Evolutionary conservation across 352 stramenopile genomes (phyloP).

Genomic region (Phytophthora citrophthora): DNA sequence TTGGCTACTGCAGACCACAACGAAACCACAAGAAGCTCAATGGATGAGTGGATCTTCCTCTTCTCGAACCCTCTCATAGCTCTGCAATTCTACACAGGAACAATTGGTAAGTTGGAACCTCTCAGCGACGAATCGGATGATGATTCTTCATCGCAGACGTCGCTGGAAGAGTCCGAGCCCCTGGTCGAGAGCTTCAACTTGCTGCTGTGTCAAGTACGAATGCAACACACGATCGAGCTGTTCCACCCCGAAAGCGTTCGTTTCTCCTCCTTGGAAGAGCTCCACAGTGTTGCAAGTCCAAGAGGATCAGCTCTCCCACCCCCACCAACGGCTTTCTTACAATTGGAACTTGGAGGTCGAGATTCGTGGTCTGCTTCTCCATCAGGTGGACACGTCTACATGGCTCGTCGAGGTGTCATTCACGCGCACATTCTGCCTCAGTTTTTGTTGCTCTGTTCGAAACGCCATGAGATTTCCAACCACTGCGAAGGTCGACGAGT

Average conservation of each 20-base stretch:
- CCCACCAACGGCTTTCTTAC: conserved; percentile 42
- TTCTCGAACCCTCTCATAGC: conserved; percentile 46
- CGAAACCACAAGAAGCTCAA: not conserved
- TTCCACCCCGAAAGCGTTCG: conserved; percentile 28
- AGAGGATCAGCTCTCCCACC: conserved; percentile 31
- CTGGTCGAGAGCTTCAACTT: conserved; percentile 44
- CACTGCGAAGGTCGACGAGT: not conserved
- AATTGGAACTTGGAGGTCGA: conserved; percentile 31
- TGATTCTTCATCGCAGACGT: not conserved
- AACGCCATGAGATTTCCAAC: conserved; percentile 6
- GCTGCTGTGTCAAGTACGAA: conserved; percentile 48
- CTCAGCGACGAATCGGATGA: conserved; percentile 25
- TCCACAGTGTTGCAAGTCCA: conserved; percentile 29
- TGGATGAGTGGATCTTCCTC: conserved; percentile 40
- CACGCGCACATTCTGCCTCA: conserved; percentile 37
- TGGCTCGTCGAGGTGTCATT: conserved; percentile 31
- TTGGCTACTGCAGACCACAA: conserved; percentile 8
- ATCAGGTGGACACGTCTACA: conserved; percentile 39
- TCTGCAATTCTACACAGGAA: conserved; percentile 42
- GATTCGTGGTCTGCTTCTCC: conserved; percentile 15
- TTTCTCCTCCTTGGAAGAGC: conserved; percentile 30
- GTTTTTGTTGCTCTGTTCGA: conserved; percentile 48
- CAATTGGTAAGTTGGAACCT: conserved; percentile 28
- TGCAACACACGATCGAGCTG: conserved; percentile 44
- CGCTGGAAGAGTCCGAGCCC: conserved; percentile 2